Base-by-base conservation (phyloP, 2,329 filamentous ascomycete genomes). In the Meredithiella fracta region DNA sequence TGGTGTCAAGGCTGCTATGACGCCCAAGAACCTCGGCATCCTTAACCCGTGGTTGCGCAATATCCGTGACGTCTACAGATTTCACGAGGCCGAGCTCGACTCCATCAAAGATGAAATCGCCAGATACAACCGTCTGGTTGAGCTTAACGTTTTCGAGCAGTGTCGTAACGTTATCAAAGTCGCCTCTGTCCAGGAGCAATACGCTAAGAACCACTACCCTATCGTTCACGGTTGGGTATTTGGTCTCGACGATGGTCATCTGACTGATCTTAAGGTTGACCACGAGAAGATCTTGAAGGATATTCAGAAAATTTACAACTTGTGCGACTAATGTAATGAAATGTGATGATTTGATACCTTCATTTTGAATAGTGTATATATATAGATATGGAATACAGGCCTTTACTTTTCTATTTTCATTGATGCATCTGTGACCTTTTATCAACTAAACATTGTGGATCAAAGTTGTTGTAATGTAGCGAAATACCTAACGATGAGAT, bases 101-200 rank as follows among this genome's bases (percentile, higher is more conserved):
- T 63, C 75, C 66, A 73, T 85, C 67, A 8, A 68, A 65, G 70
- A 83, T 70, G 72, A 76, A 69, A 64, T 73, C 6, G 74, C 76
- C 52, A 79, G 82, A 60, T 82, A 83, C 62, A 69, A 83, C 61
- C 82, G 83, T 60, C 72, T 96, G 57, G 85, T 88, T 52, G 86
- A 94, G 73, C 76, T 92, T 65, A 94, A 94, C 65, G 87, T 95
- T 51, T 68, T 82, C 40, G 79, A 85, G 68, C 84, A 89, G 65
- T 80, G 89, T 65, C 79, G 85, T 65, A 83, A 84, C 62, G 73
- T 95, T 61, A 82, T 85, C 73, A 83, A 88, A 74, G 89, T 88
- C 63, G 80, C 83, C 22, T 80, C 79, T 29, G 82, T 95, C n/a
- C 80, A 89, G 69, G 79, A 88, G 69, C 78, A 72, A 17, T 86